phyloP scores from a whole-genome alignment of 1,284 basidiomycete genomes.

The Cutaneotrichosporon spelunceum region DNA sequence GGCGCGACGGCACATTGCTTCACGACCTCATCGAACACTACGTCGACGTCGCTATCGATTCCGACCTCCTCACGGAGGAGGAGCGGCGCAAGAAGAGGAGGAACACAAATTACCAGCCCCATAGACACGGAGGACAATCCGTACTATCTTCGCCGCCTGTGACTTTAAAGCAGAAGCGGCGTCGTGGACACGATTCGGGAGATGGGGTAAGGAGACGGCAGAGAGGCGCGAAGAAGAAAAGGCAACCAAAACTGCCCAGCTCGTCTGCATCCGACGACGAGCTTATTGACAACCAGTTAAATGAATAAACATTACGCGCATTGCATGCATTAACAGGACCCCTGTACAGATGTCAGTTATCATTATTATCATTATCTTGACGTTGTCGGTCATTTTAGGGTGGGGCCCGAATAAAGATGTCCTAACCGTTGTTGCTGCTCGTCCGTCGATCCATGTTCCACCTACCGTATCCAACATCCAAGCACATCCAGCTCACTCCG shows the following conservation, averaged over 20 bases:
- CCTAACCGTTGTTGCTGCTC: neutral
- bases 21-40: slow-evolving; percentile 8
- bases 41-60: neutral
- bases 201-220: neutral
- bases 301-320: neutral
- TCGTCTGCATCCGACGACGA: neutral
- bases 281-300: neutral
- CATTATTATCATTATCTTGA: neutral
- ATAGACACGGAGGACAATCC: neutral
- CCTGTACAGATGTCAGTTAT: neutral
- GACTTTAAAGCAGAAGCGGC: neutral
- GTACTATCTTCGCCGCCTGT: neutral
- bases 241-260: neutral
- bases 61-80: neutral
- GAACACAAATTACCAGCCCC: neutral
- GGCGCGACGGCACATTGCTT: slow-evolving; percentile 5
- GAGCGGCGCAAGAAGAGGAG: neutral
- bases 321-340: neutral
- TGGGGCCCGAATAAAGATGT: neutral
- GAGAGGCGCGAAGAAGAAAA: neutral
- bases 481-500: neutral
- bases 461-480: neutral
- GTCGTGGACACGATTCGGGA: neutral
- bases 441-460: neutral
- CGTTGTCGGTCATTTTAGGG: neutral